phyloP scores from a whole-genome alignment of 192 early-diverging fungal species.

The Pilaira anomala region DNA sequence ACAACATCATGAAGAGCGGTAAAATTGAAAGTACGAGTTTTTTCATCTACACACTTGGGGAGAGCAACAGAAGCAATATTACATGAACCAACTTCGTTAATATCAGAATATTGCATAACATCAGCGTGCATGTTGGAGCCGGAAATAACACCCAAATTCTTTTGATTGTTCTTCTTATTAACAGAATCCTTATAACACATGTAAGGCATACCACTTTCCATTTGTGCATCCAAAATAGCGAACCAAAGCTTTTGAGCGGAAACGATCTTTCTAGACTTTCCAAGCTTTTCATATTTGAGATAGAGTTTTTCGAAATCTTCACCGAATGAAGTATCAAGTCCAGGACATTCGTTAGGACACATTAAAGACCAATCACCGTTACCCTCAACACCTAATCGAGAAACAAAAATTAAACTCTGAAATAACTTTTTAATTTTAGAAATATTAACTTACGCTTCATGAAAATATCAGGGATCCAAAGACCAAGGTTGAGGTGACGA shows the following conservation, averaged over 20 bases:
- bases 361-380: conserved; percentile 93
- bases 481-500: conserved; percentile 89
- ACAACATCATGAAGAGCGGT: conserved; percentile 74
- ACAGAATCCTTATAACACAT: conserved; percentile 98
- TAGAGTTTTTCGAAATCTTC: conserved; percentile 87
- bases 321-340: conserved; percentile 83
- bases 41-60: conserved; percentile 75
- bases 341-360: conserved; percentile 91
- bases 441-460: conserved; percentile 68
- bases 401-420: background rate
- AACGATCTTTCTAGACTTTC: conserved; percentile 75
- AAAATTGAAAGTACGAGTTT: conserved; percentile 70
- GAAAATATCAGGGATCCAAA: conserved; percentile 97
- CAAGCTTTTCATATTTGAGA: conserved; percentile 74
- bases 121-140: conserved; percentile 92
- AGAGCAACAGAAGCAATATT: conserved; percentile 93
- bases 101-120: conserved; percentile 89
- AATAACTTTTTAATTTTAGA: background rate
- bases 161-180: conserved; percentile 96
- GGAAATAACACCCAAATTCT: conserved; percentile 95
- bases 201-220: conserved; percentile 94
- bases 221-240: conserved; percentile 91
- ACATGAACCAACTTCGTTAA: conserved; percentile 95
- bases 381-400: conserved; percentile 55
- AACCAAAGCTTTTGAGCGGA: conserved; percentile 97